phyloP scores from a whole-genome alignment of 306 rosid species.

The Rosa persica region DNA sequence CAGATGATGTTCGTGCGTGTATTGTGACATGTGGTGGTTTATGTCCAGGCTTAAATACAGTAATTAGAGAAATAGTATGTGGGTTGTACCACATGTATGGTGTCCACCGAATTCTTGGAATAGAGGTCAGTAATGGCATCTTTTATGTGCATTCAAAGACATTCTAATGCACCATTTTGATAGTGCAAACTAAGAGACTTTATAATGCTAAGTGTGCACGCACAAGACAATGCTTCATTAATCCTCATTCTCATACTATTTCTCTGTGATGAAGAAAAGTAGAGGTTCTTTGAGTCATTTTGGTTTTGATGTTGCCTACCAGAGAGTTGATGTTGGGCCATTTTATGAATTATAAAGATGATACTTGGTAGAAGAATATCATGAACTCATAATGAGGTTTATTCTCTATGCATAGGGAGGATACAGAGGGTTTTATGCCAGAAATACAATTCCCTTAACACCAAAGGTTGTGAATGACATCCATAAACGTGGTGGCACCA shows the following conservation, averaged over 20 bases:
- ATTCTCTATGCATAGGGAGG: slow-evolving; percentile 45
- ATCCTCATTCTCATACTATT: background rate
- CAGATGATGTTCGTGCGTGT: slow-evolving; percentile 51
- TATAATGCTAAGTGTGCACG: background rate
- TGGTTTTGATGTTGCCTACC: background rate
- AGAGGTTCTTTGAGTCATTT: background rate
- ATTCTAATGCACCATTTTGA: background rate
- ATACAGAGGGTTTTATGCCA: slow-evolving; percentile 51
- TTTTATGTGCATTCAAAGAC: background rate
- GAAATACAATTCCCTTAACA: slow-evolving; percentile 46
- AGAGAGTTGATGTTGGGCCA: background rate
- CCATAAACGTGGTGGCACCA: slow-evolving; percentile 66
- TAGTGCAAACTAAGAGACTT: background rate
- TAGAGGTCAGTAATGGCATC: slow-evolving; percentile 36
- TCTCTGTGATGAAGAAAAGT: background rate
- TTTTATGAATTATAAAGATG: background rate
- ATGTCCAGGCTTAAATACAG: slow-evolving; percentile 59
- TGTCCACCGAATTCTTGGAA: slow-evolving; percentile 45
- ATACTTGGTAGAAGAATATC: background rate
- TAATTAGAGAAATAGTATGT: slow-evolving; percentile 58
- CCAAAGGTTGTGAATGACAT: slow-evolving; percentile 53
- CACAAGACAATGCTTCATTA: background rate
- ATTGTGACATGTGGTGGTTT: slow-evolving; percentile 64
- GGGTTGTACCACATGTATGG: slow-evolving; percentile 60
- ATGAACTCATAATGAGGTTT: background rate